phyloP scores from a whole-genome alignment of 2,329 filamentous ascomycete genomes.

The Botryotinia calthae region DNA sequence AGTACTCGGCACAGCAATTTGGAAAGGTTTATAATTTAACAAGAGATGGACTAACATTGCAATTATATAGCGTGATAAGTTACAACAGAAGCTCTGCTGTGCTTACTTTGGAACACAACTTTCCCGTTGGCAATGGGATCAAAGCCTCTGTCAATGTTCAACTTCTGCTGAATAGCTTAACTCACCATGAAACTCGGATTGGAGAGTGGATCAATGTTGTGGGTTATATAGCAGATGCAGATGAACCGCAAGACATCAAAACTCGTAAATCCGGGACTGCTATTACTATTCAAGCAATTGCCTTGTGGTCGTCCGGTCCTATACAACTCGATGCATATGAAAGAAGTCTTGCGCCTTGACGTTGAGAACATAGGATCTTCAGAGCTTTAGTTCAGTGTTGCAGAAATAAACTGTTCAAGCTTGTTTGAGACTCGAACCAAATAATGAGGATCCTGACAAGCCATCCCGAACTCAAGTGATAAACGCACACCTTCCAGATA shows the following conservation, averaged over 20 bases:
- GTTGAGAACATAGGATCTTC: not conserved
- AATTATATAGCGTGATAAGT: constrained; percentile 51
- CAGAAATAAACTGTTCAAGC: not conserved
- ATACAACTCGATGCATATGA: constrained; percentile 73
- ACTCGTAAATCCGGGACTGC: constrained; percentile 35
- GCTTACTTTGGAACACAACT: constrained; percentile 67
- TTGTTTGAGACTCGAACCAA: not conserved
- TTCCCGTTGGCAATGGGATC: constrained; percentile 48
- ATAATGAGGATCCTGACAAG: not conserved
- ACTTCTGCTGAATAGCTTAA: constrained; percentile 65
- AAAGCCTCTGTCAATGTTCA: constrained; percentile 66
- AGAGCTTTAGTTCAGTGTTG: not conserved
- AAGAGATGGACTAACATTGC: constrained; percentile 12
- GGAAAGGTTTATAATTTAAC: not conserved
- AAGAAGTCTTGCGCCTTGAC: constrained; percentile 33
- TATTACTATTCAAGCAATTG: constrained; percentile 65
- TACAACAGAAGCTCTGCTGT: constrained; percentile 57
- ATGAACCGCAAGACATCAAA: constrained; percentile 18
- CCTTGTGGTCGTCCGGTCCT: constrained; percentile 74
- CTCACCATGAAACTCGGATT: constrained; percentile 59
- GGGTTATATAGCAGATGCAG: constrained; percentile 61
- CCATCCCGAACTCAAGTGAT: not conserved
- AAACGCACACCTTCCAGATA: not conserved
- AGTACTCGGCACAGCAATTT: constrained; percentile 2
- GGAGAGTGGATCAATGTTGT: constrained; percentile 91